Conservation (phyloP, 306 rosid species). For the Clitoria ternatea region DNA sequence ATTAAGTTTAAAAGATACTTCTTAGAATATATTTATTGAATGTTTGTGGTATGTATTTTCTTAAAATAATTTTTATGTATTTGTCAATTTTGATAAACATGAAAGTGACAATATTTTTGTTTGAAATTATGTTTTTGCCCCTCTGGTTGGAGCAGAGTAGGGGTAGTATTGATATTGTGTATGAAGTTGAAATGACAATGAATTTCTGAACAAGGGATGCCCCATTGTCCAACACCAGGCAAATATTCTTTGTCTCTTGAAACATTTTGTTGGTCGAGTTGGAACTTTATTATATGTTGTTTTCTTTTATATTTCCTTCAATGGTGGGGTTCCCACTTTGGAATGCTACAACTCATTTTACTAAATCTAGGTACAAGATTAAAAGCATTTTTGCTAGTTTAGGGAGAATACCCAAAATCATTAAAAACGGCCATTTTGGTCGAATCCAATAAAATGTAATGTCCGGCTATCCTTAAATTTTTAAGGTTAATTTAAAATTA, state of each 20-base stretch:
- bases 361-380: background rate
- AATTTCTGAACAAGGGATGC: background rate
- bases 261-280: background rate
- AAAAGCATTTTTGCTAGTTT: background rate
- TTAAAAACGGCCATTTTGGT: slow-evolving; percentile 9
- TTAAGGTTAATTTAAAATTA: background rate
- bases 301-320: background rate
- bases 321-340: slow-evolving; percentile 21
- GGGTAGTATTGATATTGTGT: no score
- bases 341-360: slow-evolving; percentile 4
- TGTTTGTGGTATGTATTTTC: no score
- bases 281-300: background rate
- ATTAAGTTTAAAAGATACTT: no score
- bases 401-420: slow-evolving; percentile 8
- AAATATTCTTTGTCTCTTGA: slow-evolving; percentile 14
- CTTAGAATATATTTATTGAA: no score
- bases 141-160: no score
- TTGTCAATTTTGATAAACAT: background rate
- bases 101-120: background rate
- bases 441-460: background rate
- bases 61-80: no score
- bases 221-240: slow-evolving; percentile 9
- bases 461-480: background rate
- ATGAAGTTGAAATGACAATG: background rate
- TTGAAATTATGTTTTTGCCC: background rate